Conservation (phyloP, 768 basidiomycete species). For the Psilocybe subaeruginosa region DNA sequence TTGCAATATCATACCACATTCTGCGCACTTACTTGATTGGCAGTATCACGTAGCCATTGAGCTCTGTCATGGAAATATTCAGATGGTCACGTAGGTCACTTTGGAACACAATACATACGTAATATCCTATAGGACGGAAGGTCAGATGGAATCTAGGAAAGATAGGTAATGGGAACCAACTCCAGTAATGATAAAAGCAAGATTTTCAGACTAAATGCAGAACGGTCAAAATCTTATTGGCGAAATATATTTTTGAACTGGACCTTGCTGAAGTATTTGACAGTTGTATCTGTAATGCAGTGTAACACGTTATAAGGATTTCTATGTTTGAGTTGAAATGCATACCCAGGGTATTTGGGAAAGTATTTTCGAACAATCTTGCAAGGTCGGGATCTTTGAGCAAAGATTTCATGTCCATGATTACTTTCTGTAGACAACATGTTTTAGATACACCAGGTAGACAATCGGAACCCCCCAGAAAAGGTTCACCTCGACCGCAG, state of each 20-base stretch:
- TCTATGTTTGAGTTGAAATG: neutral
- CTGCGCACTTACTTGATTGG: conserved; percentile 59
- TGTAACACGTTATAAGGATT: neutral
- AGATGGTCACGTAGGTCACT: neutral
- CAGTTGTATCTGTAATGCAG: conserved; percentile 64
- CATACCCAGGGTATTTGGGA: conserved; percentile 79
- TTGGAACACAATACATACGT: conserved; percentile 47
- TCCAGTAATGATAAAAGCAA: conserved; percentile 83
- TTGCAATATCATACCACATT: neutral
- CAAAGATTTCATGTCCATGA: conserved; percentile 69
- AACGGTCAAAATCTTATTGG: neutral
- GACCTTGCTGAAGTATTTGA: conserved; percentile 73
- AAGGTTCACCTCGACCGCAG: conserved; percentile 65
- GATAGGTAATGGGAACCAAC: conserved; percentile 36
- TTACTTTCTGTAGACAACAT: conserved; percentile 55
- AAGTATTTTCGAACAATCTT: conserved; percentile 80
- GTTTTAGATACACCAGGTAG: neutral
- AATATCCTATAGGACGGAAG: conserved; percentile 54
- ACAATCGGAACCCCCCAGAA: neutral
- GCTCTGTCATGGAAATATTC: conserved; percentile 47
- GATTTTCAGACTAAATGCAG: conserved; percentile 53
- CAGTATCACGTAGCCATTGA: conserved; percentile 84
- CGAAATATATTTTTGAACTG: neutral
- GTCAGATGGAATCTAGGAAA: neutral
- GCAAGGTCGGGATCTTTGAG: conserved; percentile 80